These are phyloP conservation scores for Sarocladium oryzae DNA, from an alignment of 2,329 filamentous ascomycete species.

Conservation along the genomic window DNA sequence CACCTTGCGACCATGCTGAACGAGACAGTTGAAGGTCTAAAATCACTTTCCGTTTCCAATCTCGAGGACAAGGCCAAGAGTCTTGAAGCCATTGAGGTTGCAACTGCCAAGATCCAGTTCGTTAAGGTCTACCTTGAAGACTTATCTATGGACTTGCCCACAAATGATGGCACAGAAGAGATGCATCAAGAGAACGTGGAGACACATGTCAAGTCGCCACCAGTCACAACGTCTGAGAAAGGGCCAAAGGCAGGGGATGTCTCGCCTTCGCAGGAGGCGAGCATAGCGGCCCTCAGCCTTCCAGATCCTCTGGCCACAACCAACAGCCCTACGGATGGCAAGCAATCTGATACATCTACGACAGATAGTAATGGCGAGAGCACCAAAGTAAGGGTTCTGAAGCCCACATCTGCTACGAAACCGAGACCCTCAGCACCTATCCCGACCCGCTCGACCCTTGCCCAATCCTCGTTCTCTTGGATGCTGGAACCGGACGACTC, in stretches of 20 bases:
- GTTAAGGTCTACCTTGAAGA: constrained; percentile 58
- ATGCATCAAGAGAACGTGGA: not conserved
- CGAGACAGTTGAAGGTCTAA: constrained; percentile 57
- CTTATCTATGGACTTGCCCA: constrained; percentile 43
- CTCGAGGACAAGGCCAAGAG: constrained; percentile 42
- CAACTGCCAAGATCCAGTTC: constrained; percentile 57
- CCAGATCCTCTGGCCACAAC: not conserved
- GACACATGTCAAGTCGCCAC: not conserved
- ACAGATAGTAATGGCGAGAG: not conserved
- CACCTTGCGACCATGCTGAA: constrained; percentile 63
- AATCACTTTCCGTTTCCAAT: constrained; percentile 47
- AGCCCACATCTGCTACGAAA: constrained; percentile 6
- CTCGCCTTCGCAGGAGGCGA: constrained; percentile 49
- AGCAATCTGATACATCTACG: not conserved
- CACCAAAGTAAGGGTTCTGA: not conserved
- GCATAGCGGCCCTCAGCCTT: constrained; percentile 75
- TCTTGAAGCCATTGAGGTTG: constrained; percentile 50
- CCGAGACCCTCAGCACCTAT: constrained; percentile 32
- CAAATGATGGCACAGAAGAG: not conserved
- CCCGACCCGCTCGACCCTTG: constrained; percentile 58
- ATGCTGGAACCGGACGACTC: constrained; percentile 59
- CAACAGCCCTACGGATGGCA: not conserved
- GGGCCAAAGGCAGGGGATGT: not conserved
- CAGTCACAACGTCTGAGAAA: not conserved
- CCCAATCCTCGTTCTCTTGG: constrained; percentile 72